A percentile compares a stretch with the other conserved stretches of the same genome.
phyloP scores from a whole-genome alignment of 768 basidiomycete genomes.

The Calocybe indica region DNA sequence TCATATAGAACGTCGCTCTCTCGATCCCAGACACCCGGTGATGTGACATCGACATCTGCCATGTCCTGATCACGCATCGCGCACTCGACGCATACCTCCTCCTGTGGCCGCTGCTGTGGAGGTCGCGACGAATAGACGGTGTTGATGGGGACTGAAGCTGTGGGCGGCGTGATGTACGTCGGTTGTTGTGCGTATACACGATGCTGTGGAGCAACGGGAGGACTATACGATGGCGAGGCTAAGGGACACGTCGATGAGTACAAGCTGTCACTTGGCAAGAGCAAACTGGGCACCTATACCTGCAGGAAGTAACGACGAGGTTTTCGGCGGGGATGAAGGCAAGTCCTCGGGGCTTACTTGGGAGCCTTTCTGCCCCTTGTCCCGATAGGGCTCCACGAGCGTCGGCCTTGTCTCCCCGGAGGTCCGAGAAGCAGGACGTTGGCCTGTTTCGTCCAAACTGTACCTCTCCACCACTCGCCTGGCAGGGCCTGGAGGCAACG shows the following conservation, averaged over 20 bases:
- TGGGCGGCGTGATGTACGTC: constrained; percentile 60
- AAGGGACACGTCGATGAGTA: constrained; percentile 20
- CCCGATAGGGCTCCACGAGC: constrained; percentile 21
- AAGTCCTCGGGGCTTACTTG: constrained; percentile 18
- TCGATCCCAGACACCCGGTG: constrained; percentile 86
- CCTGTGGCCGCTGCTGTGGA: constrained; percentile 38
- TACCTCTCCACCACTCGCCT: constrained; percentile 47
- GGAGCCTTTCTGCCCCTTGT: constrained; percentile 20
- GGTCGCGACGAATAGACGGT: constrained; percentile 54
- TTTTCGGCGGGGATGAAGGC: constrained; percentile 28
- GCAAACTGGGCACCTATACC: constrained; percentile 18
- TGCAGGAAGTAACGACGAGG: constrained; percentile 34
- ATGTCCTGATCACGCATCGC: constrained; percentile 99
- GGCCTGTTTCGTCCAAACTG: constrained; percentile 41
- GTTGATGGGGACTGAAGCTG: constrained; percentile 52
- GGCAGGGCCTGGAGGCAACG: constrained; percentile 34
- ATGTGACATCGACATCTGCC: constrained; percentile 88
- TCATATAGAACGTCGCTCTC: constrained; percentile 80
- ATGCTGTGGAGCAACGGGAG: constrained; percentile 61
- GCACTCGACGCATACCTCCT: constrained; percentile 94
- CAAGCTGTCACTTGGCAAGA: too few species aligned
- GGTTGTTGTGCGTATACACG: constrained; percentile 71
- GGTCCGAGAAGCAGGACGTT: constrained; percentile 26
- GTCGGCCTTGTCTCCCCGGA: constrained; percentile 28
- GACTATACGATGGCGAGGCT: constrained; percentile 52